Evolutionary conservation across 352 stramenopile genomes (phyloP).

Genomic region (Phytopythium litorale): DNA sequence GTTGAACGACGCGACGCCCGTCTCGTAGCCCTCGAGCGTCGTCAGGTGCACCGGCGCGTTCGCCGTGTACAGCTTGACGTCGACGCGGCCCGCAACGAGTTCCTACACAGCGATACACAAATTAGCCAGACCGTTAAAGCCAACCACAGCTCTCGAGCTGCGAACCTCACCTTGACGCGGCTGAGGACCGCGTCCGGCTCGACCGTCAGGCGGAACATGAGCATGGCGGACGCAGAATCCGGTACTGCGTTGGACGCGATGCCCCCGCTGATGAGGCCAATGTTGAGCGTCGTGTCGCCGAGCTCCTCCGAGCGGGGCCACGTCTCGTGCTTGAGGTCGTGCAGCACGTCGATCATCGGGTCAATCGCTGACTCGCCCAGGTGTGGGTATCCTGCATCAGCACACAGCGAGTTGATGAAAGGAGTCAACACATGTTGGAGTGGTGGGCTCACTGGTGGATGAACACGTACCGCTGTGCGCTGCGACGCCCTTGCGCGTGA

Average conservation of each 20-base stretch:
- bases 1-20: conserved; percentile 84
- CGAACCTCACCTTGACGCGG: conserved; percentile 45
- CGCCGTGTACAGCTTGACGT: conserved; percentile 80
- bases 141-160: neutral
- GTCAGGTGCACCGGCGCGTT: conserved; percentile 79
- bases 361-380: conserved; percentile 83
- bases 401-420: neutral
- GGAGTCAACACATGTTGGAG: conserved; percentile 5
- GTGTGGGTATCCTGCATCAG: conserved; percentile 61
- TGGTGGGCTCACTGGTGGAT: neutral
- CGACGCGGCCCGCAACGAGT: conserved; percentile 55
- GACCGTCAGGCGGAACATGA: conserved; percentile 86
- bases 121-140: neutral
- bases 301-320: conserved; percentile 82
- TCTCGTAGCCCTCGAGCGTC: conserved; percentile 82
- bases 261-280: conserved; percentile 74
- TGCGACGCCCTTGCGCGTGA: conserved; percentile 66
- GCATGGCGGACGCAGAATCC: conserved; percentile 79
- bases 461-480: conserved; percentile 61
- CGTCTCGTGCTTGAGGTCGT: conserved; percentile 70
- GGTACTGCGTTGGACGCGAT: conserved; percentile 81
- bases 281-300: conserved; percentile 81
- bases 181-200: conserved; percentile 65
- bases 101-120: conserved; percentile 16
- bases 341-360: conserved; percentile 78